Conservation (phyloP, 192 early-diverging fungal genomes). For the Pecoramyces ruminantium region DNA sequence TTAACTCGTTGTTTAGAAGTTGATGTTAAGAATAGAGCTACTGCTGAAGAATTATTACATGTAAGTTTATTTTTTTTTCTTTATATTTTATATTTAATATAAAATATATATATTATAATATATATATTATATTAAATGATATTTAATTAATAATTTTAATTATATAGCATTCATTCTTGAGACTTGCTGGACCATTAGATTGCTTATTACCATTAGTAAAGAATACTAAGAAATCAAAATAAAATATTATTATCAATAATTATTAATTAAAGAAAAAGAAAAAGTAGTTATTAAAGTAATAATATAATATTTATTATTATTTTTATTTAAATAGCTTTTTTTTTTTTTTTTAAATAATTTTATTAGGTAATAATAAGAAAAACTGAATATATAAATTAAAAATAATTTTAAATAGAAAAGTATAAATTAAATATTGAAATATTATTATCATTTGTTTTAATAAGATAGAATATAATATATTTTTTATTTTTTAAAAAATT, state of each 20-base stretch:
- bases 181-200: not conserved
- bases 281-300: no score
- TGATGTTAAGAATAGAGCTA: conserved; percentile 66
- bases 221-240: not conserved
- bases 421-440: no score
- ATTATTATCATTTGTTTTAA: no score
- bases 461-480: no score
- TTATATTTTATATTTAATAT: not conserved
- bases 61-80: not conserved
- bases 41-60: conserved; percentile 49
- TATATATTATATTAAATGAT: conserved; percentile 11
- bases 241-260: no score
- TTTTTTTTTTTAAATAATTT: no score
- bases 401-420: no score
- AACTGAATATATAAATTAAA: no score
- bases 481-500: no score
- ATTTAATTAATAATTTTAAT: conserved; percentile 4
- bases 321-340: no score
- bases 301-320: no score
- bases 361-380: not conserved
- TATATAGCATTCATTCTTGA: conserved; percentile 6
- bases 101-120: not conserved
- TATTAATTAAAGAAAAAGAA: no score
- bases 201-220: not conserved
- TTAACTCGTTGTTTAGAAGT: conserved; percentile 73